Percentiles rank a stretch among this genome's conserved stretches.
Conservation (phyloP, 352 stramenopile genomes). For the Phytopythium litorale region DNA sequence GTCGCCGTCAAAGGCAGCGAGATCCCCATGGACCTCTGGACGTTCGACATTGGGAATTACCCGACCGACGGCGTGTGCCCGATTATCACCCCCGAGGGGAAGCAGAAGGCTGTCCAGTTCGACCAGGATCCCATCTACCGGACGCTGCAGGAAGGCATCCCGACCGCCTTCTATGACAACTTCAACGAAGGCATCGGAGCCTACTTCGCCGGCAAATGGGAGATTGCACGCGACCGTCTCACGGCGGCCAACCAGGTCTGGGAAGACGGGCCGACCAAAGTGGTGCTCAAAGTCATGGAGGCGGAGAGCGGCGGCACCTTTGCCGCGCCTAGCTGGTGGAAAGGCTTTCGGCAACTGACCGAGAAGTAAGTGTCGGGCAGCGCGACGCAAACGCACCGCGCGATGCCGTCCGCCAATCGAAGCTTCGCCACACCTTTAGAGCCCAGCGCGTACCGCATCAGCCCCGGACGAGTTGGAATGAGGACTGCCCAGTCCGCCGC, state of each 20-base stretch:
- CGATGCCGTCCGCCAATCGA: neutral
- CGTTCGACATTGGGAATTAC: conserved; percentile 90
- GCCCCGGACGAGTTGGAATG: neutral
- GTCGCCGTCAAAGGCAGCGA: conserved; percentile 97
- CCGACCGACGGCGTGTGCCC: conserved; percentile 46
- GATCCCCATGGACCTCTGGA: conserved; percentile 93
- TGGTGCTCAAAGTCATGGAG: conserved; percentile 91
- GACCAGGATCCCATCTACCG: conserved; percentile 63
- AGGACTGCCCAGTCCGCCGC: neutral
- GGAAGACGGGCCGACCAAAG: conserved; percentile 85
- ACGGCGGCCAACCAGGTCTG: conserved; percentile 89
- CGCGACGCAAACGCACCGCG: neutral
- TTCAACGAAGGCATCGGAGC: conserved; percentile 91
- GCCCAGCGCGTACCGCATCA: neutral
- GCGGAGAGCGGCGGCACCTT: conserved; percentile 86
- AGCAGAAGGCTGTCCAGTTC: conserved; percentile 86
- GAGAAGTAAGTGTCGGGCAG: conserved; percentile 75
- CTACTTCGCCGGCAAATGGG: conserved; percentile 94
- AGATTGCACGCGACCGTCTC: conserved; percentile 75
- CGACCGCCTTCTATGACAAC: conserved; percentile 83
- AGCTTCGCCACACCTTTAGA: neutral
- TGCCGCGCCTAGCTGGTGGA: conserved; percentile 85
- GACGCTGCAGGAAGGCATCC: conserved; percentile 75
- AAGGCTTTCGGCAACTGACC: conserved; percentile 89
- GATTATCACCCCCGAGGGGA: conserved; percentile 46